Base-by-base conservation (phyloP, 352 stramenopile species). In the Phytophthora fragariae region DNA sequence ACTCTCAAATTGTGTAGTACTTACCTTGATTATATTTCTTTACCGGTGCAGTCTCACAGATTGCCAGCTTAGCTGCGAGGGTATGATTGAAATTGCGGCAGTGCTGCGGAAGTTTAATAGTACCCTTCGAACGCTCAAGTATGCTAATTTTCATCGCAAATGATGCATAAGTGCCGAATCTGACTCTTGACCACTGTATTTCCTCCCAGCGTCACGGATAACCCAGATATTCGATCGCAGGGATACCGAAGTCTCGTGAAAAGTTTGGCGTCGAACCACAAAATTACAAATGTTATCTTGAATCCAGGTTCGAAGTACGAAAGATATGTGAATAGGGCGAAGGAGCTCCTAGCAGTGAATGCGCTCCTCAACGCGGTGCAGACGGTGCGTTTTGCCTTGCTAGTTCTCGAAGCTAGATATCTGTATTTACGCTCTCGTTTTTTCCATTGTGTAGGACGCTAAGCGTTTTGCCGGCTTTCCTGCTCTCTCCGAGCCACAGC, bases 11-110 rank as follows among this genome's bases (percentile, higher is more conserved):
- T 50, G 41, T 17, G 14, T 2, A 50, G 44, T 50, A 2, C 52
- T 70, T 14, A 6, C n/a, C 31, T 17, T 58, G 21, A 8, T 31
- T 31, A 24, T 14, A 3, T 17, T 41, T 33, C 35, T 37, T 50
- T 24, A 17, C 35, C 10, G 17, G 33, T 60, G 24, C 33, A 92
- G 85, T 19, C 50, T 91, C 1, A 78, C 52, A 2, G 59, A 68
- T 2, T 91, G 83, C 35, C 63, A 82, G 19, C 31, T 92, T n/a
- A 81, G 68, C 37, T 88, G 79, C 11, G 82, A 88, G 5, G 83
- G 75, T 9, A n/a, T 88, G 7, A 55, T 58, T 11, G 71, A 76
- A 37, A 19, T 92, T 9, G 35, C 74, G 0, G 66, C 72, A 0
- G 54, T 70, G 8, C 52, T 91, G 10, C 72, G 72, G 21, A 89